phyloP scores from a whole-genome alignment of 805 yeast species.

The Metschnikowia colocasiae region DNA sequence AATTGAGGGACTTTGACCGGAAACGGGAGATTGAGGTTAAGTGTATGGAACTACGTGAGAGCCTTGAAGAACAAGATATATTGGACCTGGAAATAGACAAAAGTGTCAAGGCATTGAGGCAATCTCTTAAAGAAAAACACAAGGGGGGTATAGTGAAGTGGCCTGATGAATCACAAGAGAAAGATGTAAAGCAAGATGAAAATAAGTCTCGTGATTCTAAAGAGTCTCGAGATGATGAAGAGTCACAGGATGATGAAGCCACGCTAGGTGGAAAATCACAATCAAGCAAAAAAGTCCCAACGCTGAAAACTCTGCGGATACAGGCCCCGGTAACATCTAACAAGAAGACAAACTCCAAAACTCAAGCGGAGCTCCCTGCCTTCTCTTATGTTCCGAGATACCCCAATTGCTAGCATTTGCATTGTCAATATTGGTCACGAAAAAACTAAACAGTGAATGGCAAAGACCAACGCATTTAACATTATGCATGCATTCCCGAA shows the following conservation, averaged over 20 bases:
- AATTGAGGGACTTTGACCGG: conserved; percentile 31
- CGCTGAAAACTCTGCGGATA: not conserved
- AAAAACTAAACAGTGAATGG: not conserved
- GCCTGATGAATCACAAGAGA: not conserved
- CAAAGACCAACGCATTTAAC: not conserved
- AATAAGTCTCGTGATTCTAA: no score
- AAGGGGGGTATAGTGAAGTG: not conserved
- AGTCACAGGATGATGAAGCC: not conserved
- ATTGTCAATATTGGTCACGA: not conserved
- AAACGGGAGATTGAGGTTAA: conserved; percentile 41
- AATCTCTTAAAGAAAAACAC: not conserved
- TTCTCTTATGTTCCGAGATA: conserved; percentile 7
- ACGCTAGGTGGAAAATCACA: not conserved
- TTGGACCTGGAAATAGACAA: conserved; percentile 29
- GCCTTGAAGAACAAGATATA: conserved; percentile 45
- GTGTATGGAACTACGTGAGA: conserved; percentile 50
- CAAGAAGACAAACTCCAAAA: not conserved
- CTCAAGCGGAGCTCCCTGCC: not conserved
- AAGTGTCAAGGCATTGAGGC: not conserved
- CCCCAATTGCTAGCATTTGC: not conserved
- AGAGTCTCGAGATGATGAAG: no score
- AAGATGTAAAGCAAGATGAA: not conserved
- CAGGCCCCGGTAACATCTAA: not conserved
- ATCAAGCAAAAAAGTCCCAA: not conserved
- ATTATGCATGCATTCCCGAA: not conserved